These are phyloP conservation scores for Exserohilum turcica DNA, from an alignment of 2,329 filamentous ascomycete species.

Conservation along the genomic window DNA sequence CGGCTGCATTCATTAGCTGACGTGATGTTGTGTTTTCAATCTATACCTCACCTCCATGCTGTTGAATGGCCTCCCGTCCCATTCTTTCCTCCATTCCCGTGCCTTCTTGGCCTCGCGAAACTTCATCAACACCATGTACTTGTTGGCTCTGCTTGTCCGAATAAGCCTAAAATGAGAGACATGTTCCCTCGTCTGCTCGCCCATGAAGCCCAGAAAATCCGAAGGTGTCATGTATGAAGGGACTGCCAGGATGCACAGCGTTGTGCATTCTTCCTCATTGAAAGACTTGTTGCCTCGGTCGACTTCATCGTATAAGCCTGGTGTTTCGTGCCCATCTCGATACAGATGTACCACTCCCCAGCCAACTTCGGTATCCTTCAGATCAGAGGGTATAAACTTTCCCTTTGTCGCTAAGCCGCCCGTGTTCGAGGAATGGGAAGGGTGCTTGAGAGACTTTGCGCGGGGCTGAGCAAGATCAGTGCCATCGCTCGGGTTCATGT, in stretches of 20 bases:
- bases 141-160: constrained; percentile 82
- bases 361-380: constrained; percentile 75
- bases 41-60: constrained; percentile 73
- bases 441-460: constrained; percentile 47
- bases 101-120: constrained; percentile 79
- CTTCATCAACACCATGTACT: constrained; percentile 95
- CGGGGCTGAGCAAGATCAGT: constrained; percentile 40
- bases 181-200: constrained; percentile 80
- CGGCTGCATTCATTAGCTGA: constrained; percentile 58
- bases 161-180: constrained; percentile 96
- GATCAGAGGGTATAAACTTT: constrained; percentile 72
- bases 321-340: constrained; percentile 77
- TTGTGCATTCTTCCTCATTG: constrained; percentile 74
- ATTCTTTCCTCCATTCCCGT: constrained; percentile 78
- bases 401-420: constrained; percentile 80
- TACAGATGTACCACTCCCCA: constrained; percentile 97
- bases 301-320: constrained; percentile 61
- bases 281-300: constrained; percentile 41
- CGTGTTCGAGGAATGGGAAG: constrained; percentile 49
- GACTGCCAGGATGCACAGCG: constrained; percentile 90
- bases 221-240: constrained; percentile 91
- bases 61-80: constrained; percentile 93
- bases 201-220: constrained; percentile 89
- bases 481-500: constrained; percentile 60
- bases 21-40: too few relatives aligned